Percentiles rank a stretch among this genome's conserved stretches.
Conservation (phyloP, 345 rosid genomes). For the Aquilaria malaccensis region DNA sequence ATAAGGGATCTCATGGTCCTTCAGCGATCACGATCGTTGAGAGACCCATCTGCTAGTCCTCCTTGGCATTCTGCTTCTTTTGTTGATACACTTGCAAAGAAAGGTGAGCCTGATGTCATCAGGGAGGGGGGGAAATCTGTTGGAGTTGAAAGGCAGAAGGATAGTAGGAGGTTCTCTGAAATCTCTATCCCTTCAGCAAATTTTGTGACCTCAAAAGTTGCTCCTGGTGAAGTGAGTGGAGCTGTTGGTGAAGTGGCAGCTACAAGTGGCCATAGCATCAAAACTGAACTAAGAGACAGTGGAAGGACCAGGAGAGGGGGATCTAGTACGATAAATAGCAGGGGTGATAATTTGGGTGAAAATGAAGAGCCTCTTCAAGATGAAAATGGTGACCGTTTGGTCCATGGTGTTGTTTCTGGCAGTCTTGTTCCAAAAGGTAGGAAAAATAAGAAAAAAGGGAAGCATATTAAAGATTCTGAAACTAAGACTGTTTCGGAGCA, state of each 20-base stretch:
- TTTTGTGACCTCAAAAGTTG: constrained; percentile 52
- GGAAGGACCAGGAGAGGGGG: constrained; percentile 71
- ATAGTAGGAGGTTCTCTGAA: constrained; percentile 53
- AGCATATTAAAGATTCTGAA: constrained; percentile 32
- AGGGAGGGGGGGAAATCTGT: constrained; percentile 58
- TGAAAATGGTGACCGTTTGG: constrained; percentile 30
- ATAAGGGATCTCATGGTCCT: constrained; percentile 89
- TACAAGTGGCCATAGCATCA: constrained; percentile 44
- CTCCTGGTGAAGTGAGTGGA: constrained; percentile 38
- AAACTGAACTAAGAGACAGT: constrained; percentile 41
- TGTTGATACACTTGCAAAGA: constrained; percentile 55
- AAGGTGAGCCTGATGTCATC: constrained; percentile 38
- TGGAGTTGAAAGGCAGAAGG: constrained; percentile 43
- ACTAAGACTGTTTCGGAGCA: constrained; percentile 69
- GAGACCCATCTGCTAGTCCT: constrained; percentile 92
- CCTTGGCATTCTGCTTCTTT: constrained; percentile 79
- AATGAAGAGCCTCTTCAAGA: constrained; percentile 27
- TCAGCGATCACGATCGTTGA: constrained; percentile 82
- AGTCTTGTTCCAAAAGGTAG: constrained; percentile 44
- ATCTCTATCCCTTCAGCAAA: constrained; percentile 46
- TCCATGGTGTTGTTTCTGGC: constrained; percentile 37
- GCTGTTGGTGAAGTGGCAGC: constrained; percentile 20
- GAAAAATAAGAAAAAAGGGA: constrained; percentile 45
- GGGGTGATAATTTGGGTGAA: constrained; percentile 30
- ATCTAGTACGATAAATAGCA: constrained; percentile 41